Evolutionary conservation across 352 stramenopile genomes (phyloP).

Genomic region (Globisporangium viniferum): DNA sequence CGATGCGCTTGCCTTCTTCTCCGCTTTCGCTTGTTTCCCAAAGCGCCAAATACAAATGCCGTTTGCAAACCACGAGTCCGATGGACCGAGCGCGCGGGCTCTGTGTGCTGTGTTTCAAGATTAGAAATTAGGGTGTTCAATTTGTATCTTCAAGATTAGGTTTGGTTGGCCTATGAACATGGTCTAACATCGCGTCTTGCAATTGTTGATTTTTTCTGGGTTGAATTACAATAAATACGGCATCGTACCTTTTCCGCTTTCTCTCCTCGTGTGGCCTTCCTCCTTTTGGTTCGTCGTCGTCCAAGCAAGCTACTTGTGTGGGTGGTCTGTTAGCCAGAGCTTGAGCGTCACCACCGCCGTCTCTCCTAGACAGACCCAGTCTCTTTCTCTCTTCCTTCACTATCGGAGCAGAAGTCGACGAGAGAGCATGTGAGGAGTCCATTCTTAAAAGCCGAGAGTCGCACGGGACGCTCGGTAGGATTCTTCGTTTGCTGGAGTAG

Average conservation of each 20-base stretch:
- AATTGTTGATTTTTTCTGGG: background rate
- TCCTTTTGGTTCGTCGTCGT: too few species aligned
- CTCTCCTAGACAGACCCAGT: background rate
- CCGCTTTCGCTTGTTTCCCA: background rate
- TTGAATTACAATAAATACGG: conserved; percentile 1
- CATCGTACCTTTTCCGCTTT: background rate
- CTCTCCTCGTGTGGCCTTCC: too few species aligned
- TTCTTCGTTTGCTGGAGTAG: conserved; percentile 15
- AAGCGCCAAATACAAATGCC: background rate
- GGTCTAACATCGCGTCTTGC: background rate
- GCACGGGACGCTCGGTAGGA: conserved; percentile 45
- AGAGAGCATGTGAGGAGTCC: background rate
- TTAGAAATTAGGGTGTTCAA: background rate
- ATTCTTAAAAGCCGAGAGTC: conserved; percentile 61
- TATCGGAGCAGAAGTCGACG: background rate
- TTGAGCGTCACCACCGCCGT: too few species aligned
- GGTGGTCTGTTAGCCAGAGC: too few species aligned
- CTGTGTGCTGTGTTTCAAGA: background rate
- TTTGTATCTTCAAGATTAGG: background rate
- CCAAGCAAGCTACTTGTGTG: too few species aligned
- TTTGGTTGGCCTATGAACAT: background rate
- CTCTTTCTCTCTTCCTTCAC: background rate
- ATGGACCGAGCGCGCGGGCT: background rate
- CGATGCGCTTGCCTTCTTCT: background rate
- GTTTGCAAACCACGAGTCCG: background rate